Evolutionary conservation across 345 rosid species (phyloP).

Genomic region (Turnera subulata): DNA sequence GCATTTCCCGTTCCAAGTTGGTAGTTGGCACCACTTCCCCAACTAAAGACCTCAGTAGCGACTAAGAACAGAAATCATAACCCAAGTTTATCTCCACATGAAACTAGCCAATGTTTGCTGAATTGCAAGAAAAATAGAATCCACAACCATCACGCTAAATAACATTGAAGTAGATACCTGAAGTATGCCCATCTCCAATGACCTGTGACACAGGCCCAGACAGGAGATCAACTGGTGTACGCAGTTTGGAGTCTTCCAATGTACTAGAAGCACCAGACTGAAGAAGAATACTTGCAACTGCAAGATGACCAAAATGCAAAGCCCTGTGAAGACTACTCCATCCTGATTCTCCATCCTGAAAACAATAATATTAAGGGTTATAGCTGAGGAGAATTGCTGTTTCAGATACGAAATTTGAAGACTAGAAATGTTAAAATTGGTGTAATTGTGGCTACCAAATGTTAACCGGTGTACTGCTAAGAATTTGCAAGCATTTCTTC

Average conservation of each 20-base stretch:
- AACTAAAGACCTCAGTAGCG: conserved; percentile 88
- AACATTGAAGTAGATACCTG: conserved; percentile 40
- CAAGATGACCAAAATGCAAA: conserved; percentile 96
- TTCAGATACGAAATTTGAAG: conserved; percentile 5
- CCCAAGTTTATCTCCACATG: conserved; percentile 8
- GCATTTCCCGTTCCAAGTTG: conserved; percentile 96
- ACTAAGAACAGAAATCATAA: conserved; percentile 34
- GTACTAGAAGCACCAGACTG: conserved; percentile 70
- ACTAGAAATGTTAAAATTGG: too few species aligned
- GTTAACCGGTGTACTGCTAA: background rate
- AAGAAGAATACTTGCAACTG: conserved; percentile 82
- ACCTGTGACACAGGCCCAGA: conserved; percentile 85
- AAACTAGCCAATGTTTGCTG: background rate
- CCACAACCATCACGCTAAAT: conserved; percentile 11
- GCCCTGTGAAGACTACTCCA: conserved; percentile 99
- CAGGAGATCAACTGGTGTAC: conserved; percentile 81
- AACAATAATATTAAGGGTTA: conserved; percentile 7
- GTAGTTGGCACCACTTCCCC: conserved; percentile 98
- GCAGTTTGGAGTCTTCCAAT: conserved; percentile 65
- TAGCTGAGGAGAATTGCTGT: background rate
- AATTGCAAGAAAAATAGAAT: conserved; percentile 11
- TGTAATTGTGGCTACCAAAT: too few species aligned
- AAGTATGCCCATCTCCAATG: conserved; percentile 42
- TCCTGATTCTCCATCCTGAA: conserved; percentile 99
- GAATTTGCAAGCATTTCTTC: background rate